Evolutionary conservation across 345 rosid species (phyloP).

Genomic region (Acer campestre): DNA sequence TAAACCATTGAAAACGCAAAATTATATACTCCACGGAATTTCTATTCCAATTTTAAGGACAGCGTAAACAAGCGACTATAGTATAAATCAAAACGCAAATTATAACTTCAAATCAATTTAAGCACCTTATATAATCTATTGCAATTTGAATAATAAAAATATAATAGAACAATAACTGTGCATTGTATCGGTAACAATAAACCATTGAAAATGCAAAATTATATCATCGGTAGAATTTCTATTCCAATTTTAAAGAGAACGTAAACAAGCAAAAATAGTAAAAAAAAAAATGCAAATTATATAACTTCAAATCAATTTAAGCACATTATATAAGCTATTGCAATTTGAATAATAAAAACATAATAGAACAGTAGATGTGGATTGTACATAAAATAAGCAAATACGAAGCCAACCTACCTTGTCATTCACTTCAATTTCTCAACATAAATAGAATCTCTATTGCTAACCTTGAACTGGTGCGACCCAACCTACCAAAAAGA

Average conservation of each 20-base stretch:
- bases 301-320: neutral
- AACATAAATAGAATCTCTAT: slow-evolving; percentile 73
- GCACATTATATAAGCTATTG: neutral
- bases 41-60: too few species aligned
- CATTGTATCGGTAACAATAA: neutral
- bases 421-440: slow-evolving; percentile 88
- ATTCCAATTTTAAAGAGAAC: neutral
- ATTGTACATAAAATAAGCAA: neutral
- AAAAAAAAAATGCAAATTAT: neutral
- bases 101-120: too few species aligned
- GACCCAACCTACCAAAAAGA: slow-evolving; percentile 67
- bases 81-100: too few species aligned
- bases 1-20: too few species aligned
- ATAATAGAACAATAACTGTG: neutral
- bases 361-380: neutral
- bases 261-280: neutral
- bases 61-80: too few species aligned
- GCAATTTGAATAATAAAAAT: neutral
- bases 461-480: slow-evolving; percentile 96
- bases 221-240: neutral
- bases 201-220: too few species aligned
- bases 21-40: too few species aligned
- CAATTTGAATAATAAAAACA: neutral
- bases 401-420: slow-evolving; percentile 45
- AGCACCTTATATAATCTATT: too few species aligned